Evolutionary conservation across 257 asterid genomes (phyloP).

Genomic region (Nicotiana sylvestris): DNA sequence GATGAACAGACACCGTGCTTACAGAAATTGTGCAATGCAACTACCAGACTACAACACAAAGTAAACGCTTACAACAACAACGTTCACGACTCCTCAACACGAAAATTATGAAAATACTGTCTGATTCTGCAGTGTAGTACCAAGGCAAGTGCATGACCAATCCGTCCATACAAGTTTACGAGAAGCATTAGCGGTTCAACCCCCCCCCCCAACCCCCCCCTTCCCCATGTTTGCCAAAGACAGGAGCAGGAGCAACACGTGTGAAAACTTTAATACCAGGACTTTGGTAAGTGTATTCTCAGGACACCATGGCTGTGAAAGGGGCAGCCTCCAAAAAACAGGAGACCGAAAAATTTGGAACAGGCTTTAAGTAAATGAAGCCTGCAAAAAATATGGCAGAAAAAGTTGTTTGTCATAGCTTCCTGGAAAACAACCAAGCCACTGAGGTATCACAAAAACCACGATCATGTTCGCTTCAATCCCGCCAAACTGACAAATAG

Average conservation of each 20-base stretch:
- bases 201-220: too few relatives aligned
- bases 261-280: conserved; percentile 18
- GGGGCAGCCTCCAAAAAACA: conserved; percentile 25
- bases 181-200: not conserved
- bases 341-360: conserved; percentile 26
- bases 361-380: conserved; percentile 35
- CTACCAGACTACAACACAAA: conserved; percentile 1
- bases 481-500: not conserved
- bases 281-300: conserved; percentile 28
- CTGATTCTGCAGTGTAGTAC: conserved; percentile 8
- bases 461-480: not conserved
- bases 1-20: conserved; percentile 26
- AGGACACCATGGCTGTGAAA: conserved; percentile 37
- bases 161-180: not conserved
- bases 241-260: not conserved
- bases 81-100: not conserved
- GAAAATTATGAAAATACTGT: not conserved
- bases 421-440: conserved; percentile 54
- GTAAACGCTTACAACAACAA: not conserved
- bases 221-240: not conserved
- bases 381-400: conserved; percentile 45
- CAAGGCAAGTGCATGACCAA: not conserved
- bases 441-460: conserved; percentile 25
- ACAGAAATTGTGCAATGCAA: conserved; percentile 16
- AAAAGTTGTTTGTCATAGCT: conserved; percentile 32